These are phyloP conservation scores for Neonectria magnoliae DNA, from an alignment of 2,329 filamentous ascomycete species.

Conservation along the genomic window DNA sequence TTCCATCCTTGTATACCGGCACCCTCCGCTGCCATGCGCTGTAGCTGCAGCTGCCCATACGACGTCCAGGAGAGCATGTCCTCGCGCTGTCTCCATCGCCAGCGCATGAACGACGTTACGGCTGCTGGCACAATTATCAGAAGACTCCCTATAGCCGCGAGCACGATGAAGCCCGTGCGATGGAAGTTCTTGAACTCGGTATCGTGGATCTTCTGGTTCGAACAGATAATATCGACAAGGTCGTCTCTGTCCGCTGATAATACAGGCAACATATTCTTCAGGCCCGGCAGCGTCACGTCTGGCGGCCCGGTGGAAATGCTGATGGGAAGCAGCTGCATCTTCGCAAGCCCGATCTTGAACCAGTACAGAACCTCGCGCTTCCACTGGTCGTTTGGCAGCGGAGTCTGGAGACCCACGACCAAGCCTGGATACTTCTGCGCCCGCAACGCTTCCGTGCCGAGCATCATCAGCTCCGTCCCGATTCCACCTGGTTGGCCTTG, in stretches of 20 bases:
- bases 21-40: not conserved
- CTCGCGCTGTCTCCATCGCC: not conserved
- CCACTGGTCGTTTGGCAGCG: conserved; percentile 21
- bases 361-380: conserved; percentile 20
- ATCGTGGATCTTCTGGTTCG: conserved; percentile 8
- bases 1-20: not conserved
- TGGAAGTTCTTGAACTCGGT: conserved; percentile 14
- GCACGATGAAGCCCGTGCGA: not conserved
- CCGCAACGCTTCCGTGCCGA: not conserved
- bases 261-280: not conserved
- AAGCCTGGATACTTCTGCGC: conserved; percentile 11
- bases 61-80: not conserved
- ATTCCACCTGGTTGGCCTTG: not conserved
- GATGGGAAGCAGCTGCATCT: conserved; percentile 17
- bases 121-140: not conserved
- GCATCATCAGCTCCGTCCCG: not conserved
- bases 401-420: conserved; percentile 3
- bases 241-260: conserved; percentile 1
- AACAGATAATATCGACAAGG: conserved; percentile 1
- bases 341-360: conserved; percentile 22
- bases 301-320: not conserved
- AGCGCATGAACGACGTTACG: not conserved
- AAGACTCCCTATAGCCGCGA: not conserved
- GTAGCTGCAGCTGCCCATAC: not conserved
- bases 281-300: not conserved